Evolutionary conservation across 768 basidiomycete species (phyloP).

Genomic region (Naganishia vaughanmartiniae): DNA sequence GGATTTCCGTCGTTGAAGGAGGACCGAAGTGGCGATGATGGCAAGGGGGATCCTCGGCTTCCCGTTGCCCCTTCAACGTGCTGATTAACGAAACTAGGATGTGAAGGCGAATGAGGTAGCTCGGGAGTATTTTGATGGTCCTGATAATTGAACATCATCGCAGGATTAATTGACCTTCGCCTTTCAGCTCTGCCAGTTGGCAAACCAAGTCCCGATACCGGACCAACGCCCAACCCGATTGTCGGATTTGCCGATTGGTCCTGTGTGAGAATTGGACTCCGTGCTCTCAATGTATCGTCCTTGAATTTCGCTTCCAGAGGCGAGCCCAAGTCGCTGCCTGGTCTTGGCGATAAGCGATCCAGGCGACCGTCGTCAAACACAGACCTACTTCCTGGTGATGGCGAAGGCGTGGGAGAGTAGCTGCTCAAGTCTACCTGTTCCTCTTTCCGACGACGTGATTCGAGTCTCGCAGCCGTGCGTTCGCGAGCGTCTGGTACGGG

Average conservation of each 20-base stretch:
- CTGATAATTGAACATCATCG: conserved; percentile 53
- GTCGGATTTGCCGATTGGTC: background rate
- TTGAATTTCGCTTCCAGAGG: conserved; percentile 2
- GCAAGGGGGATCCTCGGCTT: conserved; percentile 42
- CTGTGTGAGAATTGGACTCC: background rate
- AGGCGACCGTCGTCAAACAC: conserved; percentile 20
- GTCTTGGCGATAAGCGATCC: background rate
- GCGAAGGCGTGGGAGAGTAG: conserved; percentile 11
- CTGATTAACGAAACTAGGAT: conserved; percentile 14
- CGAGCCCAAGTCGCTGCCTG: conserved; percentile 8
- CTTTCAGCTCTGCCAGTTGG: conserved; percentile 55
- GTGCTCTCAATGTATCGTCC: conserved; percentile 2
- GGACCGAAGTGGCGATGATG: conserved; percentile 49
- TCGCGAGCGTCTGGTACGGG: conserved; percentile 14
- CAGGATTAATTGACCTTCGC: conserved; percentile 62
- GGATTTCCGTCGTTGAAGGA: conserved; percentile 56
- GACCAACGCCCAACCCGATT: conserved; percentile 47
- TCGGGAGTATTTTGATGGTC: conserved; percentile 9
- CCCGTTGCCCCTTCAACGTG: conserved; percentile 37
- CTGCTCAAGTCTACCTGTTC: conserved; percentile 6
- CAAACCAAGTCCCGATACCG: conserved; percentile 41
- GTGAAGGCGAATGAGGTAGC: conserved; percentile 11
- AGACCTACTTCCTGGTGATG: conserved; percentile 13
- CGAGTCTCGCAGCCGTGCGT: conserved; percentile 3
- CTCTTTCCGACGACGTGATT: conserved; percentile 2